A percentile compares a stretch with the other conserved stretches of the same genome.
Conservation (phyloP, 768 basidiomycete genomes). For the Tubosaeta sp. region DNA sequence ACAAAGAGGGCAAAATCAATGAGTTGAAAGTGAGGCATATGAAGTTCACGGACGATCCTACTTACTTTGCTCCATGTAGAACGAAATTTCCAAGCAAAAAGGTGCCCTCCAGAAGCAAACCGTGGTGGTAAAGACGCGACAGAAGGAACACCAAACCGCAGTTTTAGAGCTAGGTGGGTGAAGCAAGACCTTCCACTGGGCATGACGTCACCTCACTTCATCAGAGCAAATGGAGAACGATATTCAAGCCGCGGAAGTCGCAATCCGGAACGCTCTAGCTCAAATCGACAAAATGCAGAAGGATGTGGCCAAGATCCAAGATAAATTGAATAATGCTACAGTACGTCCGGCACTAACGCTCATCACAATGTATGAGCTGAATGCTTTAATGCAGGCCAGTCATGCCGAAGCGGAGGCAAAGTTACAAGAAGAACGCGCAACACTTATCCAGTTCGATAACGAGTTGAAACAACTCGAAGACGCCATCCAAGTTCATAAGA, state of each 20-base stretch:
- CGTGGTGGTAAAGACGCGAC: conserved; percentile 75
- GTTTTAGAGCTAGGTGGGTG: conserved; percentile 79
- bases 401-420: conserved; percentile 64
- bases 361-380: not conserved
- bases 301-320: conserved; percentile 58
- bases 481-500: conserved; percentile 79
- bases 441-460: conserved; percentile 81
- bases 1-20: conserved; percentile 94
- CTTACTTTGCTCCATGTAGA: conserved; percentile 30
- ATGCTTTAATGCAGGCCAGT: conserved; percentile 36
- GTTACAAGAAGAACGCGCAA: conserved; percentile 82
- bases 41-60: not conserved
- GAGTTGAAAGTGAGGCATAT: conserved; percentile 70
- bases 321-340: conserved; percentile 36
- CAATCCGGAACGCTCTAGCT: conserved; percentile 29
- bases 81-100: conserved; percentile 77
- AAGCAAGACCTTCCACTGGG: not conserved
- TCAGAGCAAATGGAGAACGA: conserved; percentile 30
- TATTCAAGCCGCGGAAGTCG: conserved; percentile 22
- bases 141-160: conserved; percentile 87
- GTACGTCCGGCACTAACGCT: conserved; percentile 10
- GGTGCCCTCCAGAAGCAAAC: conserved; percentile 75
- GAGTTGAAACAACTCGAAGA: conserved; percentile 82
- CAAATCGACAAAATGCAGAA: conserved; percentile 52
- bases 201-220: not conserved